These are phyloP conservation scores for Escallonia rubra DNA, from an alignment of 129 eudicot genomes.

Conservation along the genomic window DNA sequence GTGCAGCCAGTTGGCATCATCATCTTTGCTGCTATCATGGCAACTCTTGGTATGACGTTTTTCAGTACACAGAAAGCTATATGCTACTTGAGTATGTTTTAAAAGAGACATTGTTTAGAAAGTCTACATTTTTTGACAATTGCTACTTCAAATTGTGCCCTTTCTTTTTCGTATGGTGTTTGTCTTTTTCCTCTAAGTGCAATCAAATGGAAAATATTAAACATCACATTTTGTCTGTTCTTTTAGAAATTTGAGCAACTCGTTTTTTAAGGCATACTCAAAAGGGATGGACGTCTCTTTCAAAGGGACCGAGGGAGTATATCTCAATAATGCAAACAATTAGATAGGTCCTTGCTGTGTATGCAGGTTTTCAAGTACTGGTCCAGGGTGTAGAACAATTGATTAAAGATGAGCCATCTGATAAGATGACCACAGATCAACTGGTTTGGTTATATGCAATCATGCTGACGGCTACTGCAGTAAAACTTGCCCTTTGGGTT, in stretches of 20 bases:
- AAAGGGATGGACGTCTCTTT: no score
- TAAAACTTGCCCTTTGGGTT: slow-evolving; percentile 51
- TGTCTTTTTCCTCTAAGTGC: no score
- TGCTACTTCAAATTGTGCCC: not conserved
- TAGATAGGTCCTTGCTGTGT: not conserved
- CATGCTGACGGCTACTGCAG: slow-evolving; percentile 54
- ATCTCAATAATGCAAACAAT: no score
- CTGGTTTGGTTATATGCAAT: slow-evolving; percentile 55
- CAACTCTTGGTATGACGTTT: slow-evolving; percentile 50
- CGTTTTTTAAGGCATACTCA: no score
- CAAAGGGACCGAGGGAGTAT: no score
- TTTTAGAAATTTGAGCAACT: no score
- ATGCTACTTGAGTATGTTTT: no score
- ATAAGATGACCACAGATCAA: slow-evolving; percentile 34
- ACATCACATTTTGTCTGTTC: no score
- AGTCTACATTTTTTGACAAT: not conserved
- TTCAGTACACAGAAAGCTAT: no score
- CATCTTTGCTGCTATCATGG: slow-evolving; percentile 76
- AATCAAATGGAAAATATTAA: no score
- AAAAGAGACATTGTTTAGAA: no score
- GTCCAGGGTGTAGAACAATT: slow-evolving; percentile 56
- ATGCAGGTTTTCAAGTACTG: slow-evolving; percentile 63
- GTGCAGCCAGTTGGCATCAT: slow-evolving; percentile 76
- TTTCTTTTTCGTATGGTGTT: no score
- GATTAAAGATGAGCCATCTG: slow-evolving; percentile 44